These are phyloP conservation scores for Mucor lusitanicus DNA, from an alignment of 371 early-diverging fungal genomes.

Conservation along the genomic window DNA sequence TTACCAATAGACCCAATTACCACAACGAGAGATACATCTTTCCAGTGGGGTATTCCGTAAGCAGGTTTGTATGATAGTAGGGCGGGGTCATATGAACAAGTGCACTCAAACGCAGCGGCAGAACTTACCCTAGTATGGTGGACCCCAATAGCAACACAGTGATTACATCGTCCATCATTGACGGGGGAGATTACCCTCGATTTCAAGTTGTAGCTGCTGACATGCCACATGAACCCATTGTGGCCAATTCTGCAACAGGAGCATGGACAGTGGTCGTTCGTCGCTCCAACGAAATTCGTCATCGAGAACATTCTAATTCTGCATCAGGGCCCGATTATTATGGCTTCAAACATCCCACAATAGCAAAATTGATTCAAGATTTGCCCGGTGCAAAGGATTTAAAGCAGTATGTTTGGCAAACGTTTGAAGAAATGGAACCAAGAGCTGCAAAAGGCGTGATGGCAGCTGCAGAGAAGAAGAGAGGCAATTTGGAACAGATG, in stretches of 20 bases:
- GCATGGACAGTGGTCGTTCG: slow-evolving; percentile 91
- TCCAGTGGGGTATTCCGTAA: slow-evolving; percentile 84
- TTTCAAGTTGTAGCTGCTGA: slow-evolving; percentile 86
- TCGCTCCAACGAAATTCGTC: slow-evolving; percentile 74
- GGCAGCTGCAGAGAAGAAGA: slow-evolving; percentile 54
- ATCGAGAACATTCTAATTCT: slow-evolving; percentile 78
- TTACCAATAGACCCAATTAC: slow-evolving; percentile 77
- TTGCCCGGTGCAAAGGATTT: slow-evolving; percentile 76
- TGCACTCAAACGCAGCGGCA: not conserved
- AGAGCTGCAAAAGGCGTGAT: slow-evolving; percentile 53
- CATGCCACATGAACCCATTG: slow-evolving; percentile 63
- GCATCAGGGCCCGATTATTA: slow-evolving; percentile 92
- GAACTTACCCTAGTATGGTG: slow-evolving; percentile 77
- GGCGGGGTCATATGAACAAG: not conserved
- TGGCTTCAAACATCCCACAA: slow-evolving; percentile 88
- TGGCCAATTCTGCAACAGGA: slow-evolving; percentile 84
- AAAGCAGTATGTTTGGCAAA: slow-evolving; percentile 72
- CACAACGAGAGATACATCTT: slow-evolving; percentile 92
- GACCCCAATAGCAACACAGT: slow-evolving; percentile 62
- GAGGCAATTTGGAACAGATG: slow-evolving; percentile 53
- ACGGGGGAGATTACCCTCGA: slow-evolving; percentile 77
- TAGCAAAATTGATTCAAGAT: slow-evolving; percentile 88
- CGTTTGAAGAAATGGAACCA: slow-evolving; percentile 63
- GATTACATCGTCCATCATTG: slow-evolving; percentile 80
- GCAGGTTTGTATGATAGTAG: slow-evolving; percentile 32